Conservation (phyloP, 192 early-diverging fungal genomes). For the Entomortierella beljakovae region DNA sequence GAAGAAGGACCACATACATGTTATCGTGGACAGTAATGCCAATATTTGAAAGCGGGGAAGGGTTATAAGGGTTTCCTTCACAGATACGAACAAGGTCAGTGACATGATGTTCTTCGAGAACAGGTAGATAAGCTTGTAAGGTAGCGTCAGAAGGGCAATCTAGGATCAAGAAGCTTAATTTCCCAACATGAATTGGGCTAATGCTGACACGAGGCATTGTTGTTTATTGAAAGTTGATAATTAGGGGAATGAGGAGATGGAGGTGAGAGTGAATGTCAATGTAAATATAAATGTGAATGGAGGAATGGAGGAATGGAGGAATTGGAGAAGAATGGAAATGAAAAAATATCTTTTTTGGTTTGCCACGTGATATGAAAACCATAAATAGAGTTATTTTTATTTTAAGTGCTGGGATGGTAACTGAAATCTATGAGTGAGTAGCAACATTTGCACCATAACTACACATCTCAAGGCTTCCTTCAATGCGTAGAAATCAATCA, state of each 20-base stretch:
- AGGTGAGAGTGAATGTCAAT: too few species aligned
- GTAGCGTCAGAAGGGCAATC: constrained; percentile 76
- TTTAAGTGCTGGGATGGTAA: too few species aligned
- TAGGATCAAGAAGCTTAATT: constrained; percentile 72
- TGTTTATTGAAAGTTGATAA: background rate
- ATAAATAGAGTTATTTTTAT: too few species aligned
- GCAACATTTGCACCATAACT: too few species aligned
- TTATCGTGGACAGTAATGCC: constrained; percentile 75
- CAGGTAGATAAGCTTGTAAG: constrained; percentile 65
- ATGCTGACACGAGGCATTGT: constrained; percentile 51
- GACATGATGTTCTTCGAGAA: constrained; percentile 63
- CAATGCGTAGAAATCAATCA: too few species aligned
- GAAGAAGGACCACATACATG: constrained; percentile 32
- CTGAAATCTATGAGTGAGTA: too few species aligned
- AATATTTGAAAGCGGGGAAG: constrained; percentile 48
- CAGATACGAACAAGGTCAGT: constrained; percentile 79
- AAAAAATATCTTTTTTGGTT: too few species aligned
- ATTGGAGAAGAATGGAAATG: too few species aligned
- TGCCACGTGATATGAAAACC: too few species aligned
- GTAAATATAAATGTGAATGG: too few species aligned
- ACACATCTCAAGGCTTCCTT: too few species aligned
- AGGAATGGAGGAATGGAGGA: too few species aligned
- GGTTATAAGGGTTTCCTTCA: constrained; percentile 70
- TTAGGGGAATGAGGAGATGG: background rate
- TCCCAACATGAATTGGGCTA: constrained; percentile 47